A percentile compares a stretch with the other conserved stretches of the same genome.
These are phyloP conservation scores for Aspergillus fijiensis DNA, from an alignment of 2,329 filamentous ascomycete genomes.

Conservation along the genomic window DNA sequence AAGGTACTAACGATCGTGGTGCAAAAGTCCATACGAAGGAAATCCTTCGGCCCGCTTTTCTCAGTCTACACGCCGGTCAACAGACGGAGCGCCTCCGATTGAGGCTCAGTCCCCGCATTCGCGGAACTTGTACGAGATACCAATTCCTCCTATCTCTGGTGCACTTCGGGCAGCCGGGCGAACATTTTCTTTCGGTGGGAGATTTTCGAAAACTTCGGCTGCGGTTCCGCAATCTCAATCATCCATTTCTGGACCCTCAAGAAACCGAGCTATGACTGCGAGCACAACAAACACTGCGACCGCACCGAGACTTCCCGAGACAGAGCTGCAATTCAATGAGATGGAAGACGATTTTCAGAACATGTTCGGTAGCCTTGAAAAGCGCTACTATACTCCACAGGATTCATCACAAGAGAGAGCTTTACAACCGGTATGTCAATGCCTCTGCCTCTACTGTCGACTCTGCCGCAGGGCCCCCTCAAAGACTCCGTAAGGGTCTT, in stretches of 20 bases:
- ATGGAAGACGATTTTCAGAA: conserved; percentile 50
- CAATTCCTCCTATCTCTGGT: conserved; percentile 43
- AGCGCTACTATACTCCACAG: conserved; percentile 28
- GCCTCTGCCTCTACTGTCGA: not conserved
- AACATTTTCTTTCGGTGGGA: conserved; percentile 55
- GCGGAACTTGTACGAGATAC: conserved; percentile 42
- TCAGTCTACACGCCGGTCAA: conserved; percentile 57
- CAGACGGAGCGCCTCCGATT: conserved; percentile 46
- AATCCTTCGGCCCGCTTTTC: conserved; percentile 54
- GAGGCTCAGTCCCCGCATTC: conserved; percentile 38
- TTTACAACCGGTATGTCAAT: conserved; percentile 23
- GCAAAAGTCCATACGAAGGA: conserved; percentile 48
- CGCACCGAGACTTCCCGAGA: conserved; percentile 52
- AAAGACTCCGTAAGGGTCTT: not conserved
- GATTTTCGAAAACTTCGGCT: conserved; percentile 34
- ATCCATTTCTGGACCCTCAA: conserved; percentile 26
- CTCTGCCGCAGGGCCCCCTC: too few relatives aligned
- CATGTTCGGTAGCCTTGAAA: conserved; percentile 52
- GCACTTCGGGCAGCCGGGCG: conserved; percentile 49
- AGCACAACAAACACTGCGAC: conserved; percentile 54
- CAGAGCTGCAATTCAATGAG: conserved; percentile 41
- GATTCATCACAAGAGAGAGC: conserved; percentile 25
- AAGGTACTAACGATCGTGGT: conserved; percentile 32
- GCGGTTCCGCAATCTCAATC: conserved; percentile 23
- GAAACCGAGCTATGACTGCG: conserved; percentile 51